phyloP scores from a whole-genome alignment of 257 asterid species.

The Mitragyna speciosa region DNA sequence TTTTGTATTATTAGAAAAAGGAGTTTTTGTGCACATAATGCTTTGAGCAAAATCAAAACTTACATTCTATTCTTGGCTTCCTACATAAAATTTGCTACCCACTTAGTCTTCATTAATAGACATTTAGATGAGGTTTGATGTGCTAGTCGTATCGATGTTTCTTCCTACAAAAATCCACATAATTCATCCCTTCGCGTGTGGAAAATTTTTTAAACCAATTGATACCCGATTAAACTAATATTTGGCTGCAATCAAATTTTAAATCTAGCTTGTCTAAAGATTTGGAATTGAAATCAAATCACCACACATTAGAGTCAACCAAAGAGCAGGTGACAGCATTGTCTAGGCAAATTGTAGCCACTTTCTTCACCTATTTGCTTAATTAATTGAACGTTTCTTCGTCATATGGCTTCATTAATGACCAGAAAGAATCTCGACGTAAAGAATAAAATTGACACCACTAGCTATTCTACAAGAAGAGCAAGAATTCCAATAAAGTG shows the following conservation, averaged over 20 bases:
- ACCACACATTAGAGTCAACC: not conserved
- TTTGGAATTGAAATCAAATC: not conserved
- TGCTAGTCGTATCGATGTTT: not conserved
- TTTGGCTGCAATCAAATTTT: too few species aligned
- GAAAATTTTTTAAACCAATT: not conserved
- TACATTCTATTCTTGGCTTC: not conserved
- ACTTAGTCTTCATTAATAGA: too few species aligned
- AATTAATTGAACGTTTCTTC: too few species aligned
- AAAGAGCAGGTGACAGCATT: not conserved
- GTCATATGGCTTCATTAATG: not conserved
- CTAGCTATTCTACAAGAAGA: not conserved
- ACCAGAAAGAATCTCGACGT: not conserved
- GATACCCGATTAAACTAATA: not conserved
- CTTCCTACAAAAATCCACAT: not conserved
- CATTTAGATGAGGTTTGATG: not conserved
- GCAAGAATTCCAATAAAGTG: not conserved
- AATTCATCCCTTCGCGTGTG: not conserved
- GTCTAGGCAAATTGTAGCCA: not conserved
- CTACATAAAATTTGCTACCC: not conserved
- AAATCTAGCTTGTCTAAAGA: not conserved
- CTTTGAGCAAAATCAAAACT: not conserved
- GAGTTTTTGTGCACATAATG: too few species aligned
- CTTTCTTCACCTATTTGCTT: not conserved
- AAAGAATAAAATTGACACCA: not conserved
- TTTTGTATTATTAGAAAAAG: too few species aligned